Evolutionary conservation across 2,329 filamentous ascomycete species (phyloP).

Genomic region (Seiridium cupressi): DNA sequence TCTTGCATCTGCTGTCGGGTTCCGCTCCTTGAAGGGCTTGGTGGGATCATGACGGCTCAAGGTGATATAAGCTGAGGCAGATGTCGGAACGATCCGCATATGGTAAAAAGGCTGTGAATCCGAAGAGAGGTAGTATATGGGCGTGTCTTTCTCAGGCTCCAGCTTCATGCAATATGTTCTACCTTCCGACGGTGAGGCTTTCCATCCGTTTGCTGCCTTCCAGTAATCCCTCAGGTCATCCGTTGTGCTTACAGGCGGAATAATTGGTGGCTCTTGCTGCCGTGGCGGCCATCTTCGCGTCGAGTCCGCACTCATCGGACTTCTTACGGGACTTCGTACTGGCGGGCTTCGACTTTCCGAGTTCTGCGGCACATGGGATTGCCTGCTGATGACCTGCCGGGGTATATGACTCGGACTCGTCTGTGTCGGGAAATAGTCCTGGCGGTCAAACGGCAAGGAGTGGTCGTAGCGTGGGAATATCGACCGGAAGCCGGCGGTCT

Average conservation of each 20-base stretch:
- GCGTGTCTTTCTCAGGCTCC: conserved; percentile 55
- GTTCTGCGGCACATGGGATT: conserved; percentile 52
- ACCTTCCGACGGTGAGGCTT: conserved; percentile 58
- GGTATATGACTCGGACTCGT: conserved; percentile 63
- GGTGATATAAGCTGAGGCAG: conserved; percentile 59
- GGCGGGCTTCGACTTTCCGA: conserved; percentile 25
- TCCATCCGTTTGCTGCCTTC: conserved; percentile 70
- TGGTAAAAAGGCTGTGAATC: conserved; percentile 64
- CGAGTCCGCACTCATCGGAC: conserved; percentile 28
- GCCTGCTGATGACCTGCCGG: conserved; percentile 62
- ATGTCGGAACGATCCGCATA: conserved; percentile 62
- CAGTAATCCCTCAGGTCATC: conserved; percentile 65
- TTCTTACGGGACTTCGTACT: conserved; percentile 27
- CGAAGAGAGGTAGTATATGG: conserved; percentile 66
- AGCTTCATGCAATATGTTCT: conserved; percentile 59
- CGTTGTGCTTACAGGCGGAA: conserved; percentile 52
- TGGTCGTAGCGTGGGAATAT: conserved; percentile 78
- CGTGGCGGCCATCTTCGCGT: conserved; percentile 29
- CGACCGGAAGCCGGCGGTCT: conserved; percentile 53
- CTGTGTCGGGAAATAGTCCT: conserved; percentile 69
- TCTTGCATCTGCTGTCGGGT: conserved; percentile 33
- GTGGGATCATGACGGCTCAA: conserved; percentile 59
- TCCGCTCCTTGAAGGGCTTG: conserved; percentile 48
- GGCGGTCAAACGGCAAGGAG: conserved; percentile 61
- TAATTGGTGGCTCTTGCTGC: conserved; percentile 39